These are phyloP conservation scores for Stipa capillata DNA, from an alignment of 176 grass and related monocot genomes.

Conservation along the genomic window DNA sequence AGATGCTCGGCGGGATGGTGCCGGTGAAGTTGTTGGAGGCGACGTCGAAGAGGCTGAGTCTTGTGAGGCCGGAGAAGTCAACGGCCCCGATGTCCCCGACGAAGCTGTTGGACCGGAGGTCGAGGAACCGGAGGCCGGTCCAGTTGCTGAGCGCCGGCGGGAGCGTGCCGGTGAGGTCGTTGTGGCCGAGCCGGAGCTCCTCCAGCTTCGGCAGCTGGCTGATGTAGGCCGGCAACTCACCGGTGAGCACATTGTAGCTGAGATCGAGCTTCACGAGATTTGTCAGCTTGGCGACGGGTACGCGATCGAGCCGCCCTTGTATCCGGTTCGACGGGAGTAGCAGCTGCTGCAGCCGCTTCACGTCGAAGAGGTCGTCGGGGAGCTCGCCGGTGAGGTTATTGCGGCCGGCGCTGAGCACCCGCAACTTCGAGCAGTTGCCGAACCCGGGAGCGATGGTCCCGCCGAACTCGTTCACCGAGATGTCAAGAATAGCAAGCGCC, in stretches of 20 bases:
- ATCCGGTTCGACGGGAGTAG: constrained; percentile 10
- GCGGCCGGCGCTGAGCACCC: constrained; percentile 7
- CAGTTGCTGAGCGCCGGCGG: constrained; percentile 37
- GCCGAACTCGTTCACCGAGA: constrained; percentile 20
- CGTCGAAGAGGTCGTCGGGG: constrained; percentile 41
- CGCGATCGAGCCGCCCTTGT: constrained; percentile 8
- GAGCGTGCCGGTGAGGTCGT: constrained; percentile 30
- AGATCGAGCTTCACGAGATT: constrained; percentile 26
- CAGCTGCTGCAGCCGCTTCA: constrained; percentile 18
- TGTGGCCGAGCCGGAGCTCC: background rate
- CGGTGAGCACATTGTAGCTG: constrained; percentile 10
- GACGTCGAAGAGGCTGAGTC: constrained; percentile 39
- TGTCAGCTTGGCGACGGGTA: background rate
- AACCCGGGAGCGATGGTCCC: constrained; percentile 10
- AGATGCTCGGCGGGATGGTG: constrained; percentile 36
- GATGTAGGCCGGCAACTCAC: constrained; percentile 27
- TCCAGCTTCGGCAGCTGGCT: constrained; percentile 22
- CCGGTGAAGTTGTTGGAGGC: constrained; percentile 40
- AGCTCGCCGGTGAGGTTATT: constrained; percentile 38
- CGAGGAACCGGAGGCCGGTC: constrained; percentile 13
- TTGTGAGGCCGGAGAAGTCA: constrained; percentile 25
- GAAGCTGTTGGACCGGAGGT: constrained; percentile 38
- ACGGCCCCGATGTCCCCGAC: constrained; percentile 17
- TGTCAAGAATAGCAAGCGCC: constrained; percentile 21
- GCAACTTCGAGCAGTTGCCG: constrained; percentile 20